phyloP scores from a whole-genome alignment of 1,139 yeast genomes.

The Suhomyces maxii region DNA sequence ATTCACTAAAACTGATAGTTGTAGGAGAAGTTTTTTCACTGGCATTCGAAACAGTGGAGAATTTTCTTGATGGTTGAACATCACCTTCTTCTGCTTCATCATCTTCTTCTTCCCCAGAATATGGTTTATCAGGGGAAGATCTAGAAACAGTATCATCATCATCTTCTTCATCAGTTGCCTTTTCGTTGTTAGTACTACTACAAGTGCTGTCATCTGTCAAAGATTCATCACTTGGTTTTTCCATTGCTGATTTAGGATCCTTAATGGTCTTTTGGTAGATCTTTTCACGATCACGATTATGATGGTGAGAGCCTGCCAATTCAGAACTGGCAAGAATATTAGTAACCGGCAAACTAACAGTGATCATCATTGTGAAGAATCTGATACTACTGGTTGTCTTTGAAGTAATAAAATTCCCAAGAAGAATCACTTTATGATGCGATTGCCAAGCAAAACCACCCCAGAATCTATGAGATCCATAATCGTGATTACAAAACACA shows the following conservation, averaged over 20 bases:
- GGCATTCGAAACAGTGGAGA: slow-evolving; percentile 17
- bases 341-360: slow-evolving; percentile 66
- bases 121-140: slow-evolving; percentile 9
- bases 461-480: slow-evolving; percentile 61
- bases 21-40: slow-evolving; percentile 16
- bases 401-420: slow-evolving; percentile 54
- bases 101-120: background rate
- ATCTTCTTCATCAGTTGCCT: slow-evolving; percentile 20
- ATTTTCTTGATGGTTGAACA: slow-evolving; percentile 15
- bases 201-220: slow-evolving; percentile 18
- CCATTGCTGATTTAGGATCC: slow-evolving; percentile 1
- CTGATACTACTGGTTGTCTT: slow-evolving; percentile 54
- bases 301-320: slow-evolving; percentile 30
- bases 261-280: slow-evolving; percentile 14
- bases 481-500: slow-evolving; percentile 54
- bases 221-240: slow-evolving; percentile 10
- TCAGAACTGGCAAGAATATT: slow-evolving; percentile 54
- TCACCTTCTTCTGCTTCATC: slow-evolving; percentile 12
- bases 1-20: slow-evolving; percentile 57
- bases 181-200: slow-evolving; percentile 13
- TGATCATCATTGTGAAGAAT: slow-evolving; percentile 55
- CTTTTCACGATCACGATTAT: slow-evolving; percentile 23
- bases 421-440: slow-evolving; percentile 62
- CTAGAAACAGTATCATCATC: slow-evolving; percentile 11
- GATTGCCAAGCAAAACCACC: slow-evolving; percentile 73